phyloP scores from a whole-genome alignment of 495 filamentous ascomycete species.

The Aspergillus steynii region DNA sequence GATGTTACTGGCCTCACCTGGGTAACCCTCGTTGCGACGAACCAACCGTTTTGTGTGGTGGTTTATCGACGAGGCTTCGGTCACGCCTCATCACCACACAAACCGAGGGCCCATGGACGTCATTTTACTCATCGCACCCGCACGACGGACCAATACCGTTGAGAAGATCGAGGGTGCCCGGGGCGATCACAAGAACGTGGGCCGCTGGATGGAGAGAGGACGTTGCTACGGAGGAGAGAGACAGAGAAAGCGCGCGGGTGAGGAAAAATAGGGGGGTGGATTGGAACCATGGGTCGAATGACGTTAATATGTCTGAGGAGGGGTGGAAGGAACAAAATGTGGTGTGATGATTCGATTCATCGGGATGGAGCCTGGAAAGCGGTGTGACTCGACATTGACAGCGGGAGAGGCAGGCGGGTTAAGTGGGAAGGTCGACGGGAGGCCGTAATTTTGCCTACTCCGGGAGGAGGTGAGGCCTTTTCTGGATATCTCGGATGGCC shows the following conservation, averaged over 20 bases:
- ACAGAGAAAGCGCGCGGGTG: not conserved
- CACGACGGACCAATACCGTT: slow-evolving; percentile 13
- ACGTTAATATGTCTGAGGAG: slow-evolving; percentile 20
- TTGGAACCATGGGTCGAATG: slow-evolving; percentile 24
- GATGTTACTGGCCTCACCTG: not conserved
- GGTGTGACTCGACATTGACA: slow-evolving; percentile 22
- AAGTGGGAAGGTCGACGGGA: not conserved
- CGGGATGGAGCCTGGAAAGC: slow-evolving; percentile 10
- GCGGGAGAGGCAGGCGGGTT: slow-evolving; percentile 2
- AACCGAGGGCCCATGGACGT: slow-evolving; percentile 11
- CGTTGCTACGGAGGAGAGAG: slow-evolving; percentile 1
- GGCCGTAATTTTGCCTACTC: not conserved
- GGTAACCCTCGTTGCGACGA: not conserved
- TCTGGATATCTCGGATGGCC: not conserved
- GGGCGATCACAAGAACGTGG: slow-evolving; percentile 24
- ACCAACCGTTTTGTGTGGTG: not conserved
- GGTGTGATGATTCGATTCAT: slow-evolving; percentile 18
- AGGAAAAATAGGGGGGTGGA: slow-evolving; percentile 12
- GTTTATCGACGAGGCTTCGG: not conserved
- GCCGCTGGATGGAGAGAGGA: slow-evolving; percentile 6
- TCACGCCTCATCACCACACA: not conserved
- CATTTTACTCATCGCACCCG: slow-evolving; percentile 6
- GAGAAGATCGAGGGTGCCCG: slow-evolving; percentile 5
- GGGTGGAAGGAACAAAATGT: slow-evolving; percentile 20
- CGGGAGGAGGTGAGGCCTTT: not conserved